A percentile compares a stretch with the other conserved stretches of the same genome.
phyloP scores from a whole-genome alignment of 1,139 yeast genomes.

The Nadsonia commutata region DNA sequence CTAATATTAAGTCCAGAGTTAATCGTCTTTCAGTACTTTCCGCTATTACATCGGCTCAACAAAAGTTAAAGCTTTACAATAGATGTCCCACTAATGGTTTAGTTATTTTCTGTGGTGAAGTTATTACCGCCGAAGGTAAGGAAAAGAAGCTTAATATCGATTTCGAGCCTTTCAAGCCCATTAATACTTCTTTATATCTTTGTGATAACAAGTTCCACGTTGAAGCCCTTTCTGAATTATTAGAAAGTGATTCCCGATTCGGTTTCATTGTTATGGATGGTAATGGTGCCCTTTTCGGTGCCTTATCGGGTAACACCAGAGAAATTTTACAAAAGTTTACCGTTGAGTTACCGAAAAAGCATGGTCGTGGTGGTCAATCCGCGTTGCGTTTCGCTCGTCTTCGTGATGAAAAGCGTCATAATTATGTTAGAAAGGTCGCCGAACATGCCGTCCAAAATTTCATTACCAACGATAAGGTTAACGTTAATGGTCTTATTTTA shows the following conservation, averaged over 20 bases:
- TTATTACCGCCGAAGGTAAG: conserved; percentile 90
- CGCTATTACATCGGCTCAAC: conserved; percentile 96
- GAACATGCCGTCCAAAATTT: conserved; percentile 97
- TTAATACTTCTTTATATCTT: conserved; percentile 84
- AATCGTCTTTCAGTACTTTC: conserved; percentile 88
- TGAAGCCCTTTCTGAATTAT: conserved; percentile 83
- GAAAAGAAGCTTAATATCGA: conserved; percentile 90
- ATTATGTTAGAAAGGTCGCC: conserved; percentile 93
- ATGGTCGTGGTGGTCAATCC: conserved; percentile 99
- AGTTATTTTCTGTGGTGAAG: conserved; percentile 96
- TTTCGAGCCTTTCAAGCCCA: conserved; percentile 95
- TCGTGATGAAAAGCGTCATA: conserved; percentile 98
- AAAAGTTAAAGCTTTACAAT: conserved; percentile 78
- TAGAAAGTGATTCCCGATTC: conserved; percentile 89
- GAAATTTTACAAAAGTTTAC: conserved; percentile 92
- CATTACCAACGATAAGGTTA: conserved; percentile 82
- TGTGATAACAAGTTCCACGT: conserved; percentile 98
- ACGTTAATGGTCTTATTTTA: conserved; percentile 81
- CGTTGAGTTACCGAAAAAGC: conserved; percentile 96
- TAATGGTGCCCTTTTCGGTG: conserved; percentile 93
- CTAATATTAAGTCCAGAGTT: conserved; percentile 93
- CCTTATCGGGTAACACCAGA: conserved; percentile 93
- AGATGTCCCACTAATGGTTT: conserved; percentile 87
- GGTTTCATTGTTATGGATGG: conserved; percentile 99
- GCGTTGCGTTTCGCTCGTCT: conserved; percentile 97